Conservation (phyloP, 2,329 filamentous ascomycete species). For the Trichophyton simii region DNA sequence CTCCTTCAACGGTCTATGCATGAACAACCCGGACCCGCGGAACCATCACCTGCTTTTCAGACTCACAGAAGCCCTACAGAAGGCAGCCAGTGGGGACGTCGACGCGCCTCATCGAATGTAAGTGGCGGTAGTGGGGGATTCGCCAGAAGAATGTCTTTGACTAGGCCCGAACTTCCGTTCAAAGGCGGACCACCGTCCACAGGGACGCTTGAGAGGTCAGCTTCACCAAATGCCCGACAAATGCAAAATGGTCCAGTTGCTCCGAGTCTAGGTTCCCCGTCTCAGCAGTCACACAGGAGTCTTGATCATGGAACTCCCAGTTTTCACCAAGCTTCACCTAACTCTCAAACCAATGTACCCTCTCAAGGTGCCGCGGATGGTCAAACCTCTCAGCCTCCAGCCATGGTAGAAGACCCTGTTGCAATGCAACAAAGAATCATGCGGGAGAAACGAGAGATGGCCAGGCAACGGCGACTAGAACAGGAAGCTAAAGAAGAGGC, state of each 20-base stretch:
- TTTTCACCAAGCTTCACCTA: slow-evolving; percentile 20
- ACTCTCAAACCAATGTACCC: slow-evolving; percentile 13
- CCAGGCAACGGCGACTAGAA: slow-evolving; percentile 41
- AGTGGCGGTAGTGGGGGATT: slow-evolving; percentile 70
- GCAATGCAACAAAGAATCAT: slow-evolving; percentile 48
- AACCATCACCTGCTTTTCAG: slow-evolving; percentile 79
- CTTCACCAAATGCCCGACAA: slow-evolving; percentile 16
- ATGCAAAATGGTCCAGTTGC: slow-evolving; percentile 15
- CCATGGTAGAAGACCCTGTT: slow-evolving; percentile 29
- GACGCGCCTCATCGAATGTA: slow-evolving; percentile 79
- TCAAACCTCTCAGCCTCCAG: slow-evolving; percentile 12
- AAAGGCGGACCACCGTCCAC: slow-evolving; percentile 28
- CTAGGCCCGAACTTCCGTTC: slow-evolving; percentile 34
- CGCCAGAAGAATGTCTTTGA: slow-evolving; percentile 50
- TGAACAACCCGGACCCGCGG: slow-evolving; percentile 54
- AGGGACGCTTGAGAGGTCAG: slow-evolving; percentile 24
- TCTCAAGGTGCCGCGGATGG: slow-evolving; percentile 11
- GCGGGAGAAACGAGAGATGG: slow-evolving; percentile 46
- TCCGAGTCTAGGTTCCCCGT: slow-evolving; percentile 17
- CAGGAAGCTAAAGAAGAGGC: slow-evolving; percentile 46
- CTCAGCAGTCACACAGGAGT: slow-evolving; percentile 17
- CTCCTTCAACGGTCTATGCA: slow-evolving; percentile 62
- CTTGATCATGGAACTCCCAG: not conserved
- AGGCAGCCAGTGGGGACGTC: slow-evolving; percentile 51
- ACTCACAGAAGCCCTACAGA: slow-evolving; percentile 60